Percentiles rank a stretch among this genome's conserved stretches.
Conservation (phyloP, 306 rosid species). For the Calophaca sinica region DNA sequence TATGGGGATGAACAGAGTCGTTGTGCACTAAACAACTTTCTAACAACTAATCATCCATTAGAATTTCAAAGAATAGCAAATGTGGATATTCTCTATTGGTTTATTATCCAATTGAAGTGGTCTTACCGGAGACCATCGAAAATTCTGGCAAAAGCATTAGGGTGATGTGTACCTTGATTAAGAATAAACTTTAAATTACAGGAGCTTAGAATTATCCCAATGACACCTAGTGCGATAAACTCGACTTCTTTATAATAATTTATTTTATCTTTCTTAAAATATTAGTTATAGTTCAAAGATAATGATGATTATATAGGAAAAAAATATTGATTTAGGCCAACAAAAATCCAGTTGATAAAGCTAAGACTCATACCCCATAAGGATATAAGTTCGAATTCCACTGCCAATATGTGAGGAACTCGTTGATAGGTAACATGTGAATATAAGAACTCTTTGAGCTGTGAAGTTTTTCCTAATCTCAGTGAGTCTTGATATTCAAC, state of each 20-base stretch:
- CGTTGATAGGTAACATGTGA: no score
- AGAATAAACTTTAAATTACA: constrained; percentile 7
- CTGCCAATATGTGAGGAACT: no score
- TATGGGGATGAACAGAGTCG: no score
- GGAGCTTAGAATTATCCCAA: constrained; percentile 12
- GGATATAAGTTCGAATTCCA: no score
- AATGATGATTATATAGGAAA: constrained; percentile 12
- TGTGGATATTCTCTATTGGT: not conserved
- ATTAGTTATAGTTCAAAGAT: constrained; percentile 30
- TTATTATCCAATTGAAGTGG: constrained; percentile 26
- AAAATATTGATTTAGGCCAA: not conserved
- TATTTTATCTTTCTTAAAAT: constrained; percentile 10
- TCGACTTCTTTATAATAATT: not conserved
- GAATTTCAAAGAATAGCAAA: not conserved
- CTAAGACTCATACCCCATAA: no score
- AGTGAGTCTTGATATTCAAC: no score
- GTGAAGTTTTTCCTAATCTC: no score
- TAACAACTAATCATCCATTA: constrained; percentile 45
- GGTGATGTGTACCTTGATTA: constrained; percentile 39
- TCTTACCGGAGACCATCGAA: constrained; percentile 14
- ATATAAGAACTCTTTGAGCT: no score
- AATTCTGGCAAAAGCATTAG: constrained; percentile 10
- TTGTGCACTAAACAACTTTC: constrained; percentile 1
- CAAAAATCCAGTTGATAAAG: no score
- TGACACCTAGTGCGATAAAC: constrained; percentile 30